These are phyloP conservation scores for Cytospora mali DNA, from an alignment of 2,329 filamentous ascomycete species.

Conservation along the genomic window DNA sequence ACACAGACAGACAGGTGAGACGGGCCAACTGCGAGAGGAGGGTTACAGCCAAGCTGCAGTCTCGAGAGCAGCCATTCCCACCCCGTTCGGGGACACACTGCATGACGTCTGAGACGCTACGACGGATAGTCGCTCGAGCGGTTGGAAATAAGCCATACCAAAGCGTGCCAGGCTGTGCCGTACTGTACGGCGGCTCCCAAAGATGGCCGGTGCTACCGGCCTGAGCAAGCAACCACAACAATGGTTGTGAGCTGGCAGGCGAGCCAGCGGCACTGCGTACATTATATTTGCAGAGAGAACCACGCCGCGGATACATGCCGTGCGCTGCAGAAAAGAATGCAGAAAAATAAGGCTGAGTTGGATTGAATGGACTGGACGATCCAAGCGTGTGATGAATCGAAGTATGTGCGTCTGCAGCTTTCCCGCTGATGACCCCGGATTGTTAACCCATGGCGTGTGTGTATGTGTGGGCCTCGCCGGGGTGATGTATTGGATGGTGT, in stretches of 20 bases:
- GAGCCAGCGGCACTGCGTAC: neutral
- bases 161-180: neutral
- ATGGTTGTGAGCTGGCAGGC: neutral
- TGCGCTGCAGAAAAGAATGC: conserved; percentile 2
- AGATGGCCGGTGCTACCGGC: neutral
- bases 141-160: conserved; percentile 1
- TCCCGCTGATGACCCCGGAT: neutral
- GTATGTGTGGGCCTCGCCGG: neutral
- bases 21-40: neutral
- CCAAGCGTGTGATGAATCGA: conserved; percentile 5
- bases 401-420: neutral
- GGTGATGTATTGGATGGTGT: conserved; percentile 1
- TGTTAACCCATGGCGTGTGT: neutral
- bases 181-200: neutral
- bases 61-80: conserved; percentile 15
- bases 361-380: conserved; percentile 9
- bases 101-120: conserved; percentile 24
- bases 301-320: neutral
- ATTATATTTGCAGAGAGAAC: neutral
- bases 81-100: conserved; percentile 10
- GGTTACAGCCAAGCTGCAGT: conserved; percentile 20
- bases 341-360: conserved; percentile 22
- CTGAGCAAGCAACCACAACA: neutral
- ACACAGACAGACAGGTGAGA: neutral
- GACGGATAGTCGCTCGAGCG: conserved; percentile 15